A percentile compares a stretch with the other conserved stretches of the same genome.
Conservation (phyloP, 768 basidiomycete species). For the Chalciporus chontae region DNA sequence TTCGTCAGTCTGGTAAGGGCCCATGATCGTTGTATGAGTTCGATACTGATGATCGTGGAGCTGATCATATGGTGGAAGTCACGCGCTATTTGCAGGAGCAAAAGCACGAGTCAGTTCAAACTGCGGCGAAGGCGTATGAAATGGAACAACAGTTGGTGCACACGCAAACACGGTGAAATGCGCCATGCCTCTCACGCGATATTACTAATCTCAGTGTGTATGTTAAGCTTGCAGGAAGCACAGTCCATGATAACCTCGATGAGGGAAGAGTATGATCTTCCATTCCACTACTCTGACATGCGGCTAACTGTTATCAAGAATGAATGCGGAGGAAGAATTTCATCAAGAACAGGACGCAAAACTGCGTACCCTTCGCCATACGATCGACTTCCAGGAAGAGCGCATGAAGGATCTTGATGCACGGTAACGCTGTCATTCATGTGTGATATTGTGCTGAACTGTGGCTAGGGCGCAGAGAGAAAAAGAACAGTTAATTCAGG, state of each 20-base stretch:
- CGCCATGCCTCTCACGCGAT: neutral
- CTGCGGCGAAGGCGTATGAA: constrained; percentile 19
- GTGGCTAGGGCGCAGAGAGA: constrained; percentile 16
- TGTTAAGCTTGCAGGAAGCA: constrained; percentile 24
- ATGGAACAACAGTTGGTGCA: constrained; percentile 26
- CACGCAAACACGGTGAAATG: constrained; percentile 19
- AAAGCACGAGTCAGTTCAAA: constrained; percentile 26
- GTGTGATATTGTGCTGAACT: constrained; percentile 8
- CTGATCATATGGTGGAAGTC: constrained; percentile 22
- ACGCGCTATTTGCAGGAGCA: constrained; percentile 26
- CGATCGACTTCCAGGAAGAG: constrained; percentile 30
- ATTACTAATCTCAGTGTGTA: constrained; percentile 10
- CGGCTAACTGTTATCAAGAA: constrained; percentile 18
- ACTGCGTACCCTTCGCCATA: constrained; percentile 28
- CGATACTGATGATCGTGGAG: constrained; percentile 17
- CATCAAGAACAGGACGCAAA: constrained; percentile 24
- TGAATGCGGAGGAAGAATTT: constrained; percentile 20
- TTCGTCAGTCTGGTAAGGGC: constrained; percentile 25
- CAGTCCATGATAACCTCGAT: constrained; percentile 24
- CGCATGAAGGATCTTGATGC: constrained; percentile 23
- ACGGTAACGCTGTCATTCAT: constrained; percentile 16
- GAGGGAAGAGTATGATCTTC: constrained; percentile 31
- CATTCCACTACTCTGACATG: constrained; percentile 15
- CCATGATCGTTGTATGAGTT: neutral
- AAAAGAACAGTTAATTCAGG: constrained; percentile 17